Evolutionary conservation across 2,329 filamentous ascomycete genomes (phyloP).

Genomic region (Dothiorella sarmentorum): DNA sequence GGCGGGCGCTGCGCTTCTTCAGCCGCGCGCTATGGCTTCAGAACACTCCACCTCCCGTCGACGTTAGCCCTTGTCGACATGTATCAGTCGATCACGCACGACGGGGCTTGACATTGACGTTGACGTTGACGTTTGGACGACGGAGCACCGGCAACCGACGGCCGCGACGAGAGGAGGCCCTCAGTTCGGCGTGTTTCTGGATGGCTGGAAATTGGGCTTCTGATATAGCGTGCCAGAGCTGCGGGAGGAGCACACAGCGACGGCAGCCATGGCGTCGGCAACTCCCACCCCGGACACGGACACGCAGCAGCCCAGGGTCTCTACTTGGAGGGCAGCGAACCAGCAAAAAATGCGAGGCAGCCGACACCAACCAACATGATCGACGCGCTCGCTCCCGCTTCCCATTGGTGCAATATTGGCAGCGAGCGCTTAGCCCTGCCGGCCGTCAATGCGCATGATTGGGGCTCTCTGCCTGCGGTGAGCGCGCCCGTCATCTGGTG

Average conservation of each 20-base stretch:
- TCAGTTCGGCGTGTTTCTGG: too few species aligned
- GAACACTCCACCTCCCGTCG: background rate
- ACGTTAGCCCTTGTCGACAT: constrained; percentile 1
- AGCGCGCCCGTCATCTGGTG: constrained; percentile 8
- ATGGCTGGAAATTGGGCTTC: constrained; percentile 14
- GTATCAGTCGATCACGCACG: too few species aligned
- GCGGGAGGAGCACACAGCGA: constrained; percentile 11
- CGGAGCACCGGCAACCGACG: background rate
- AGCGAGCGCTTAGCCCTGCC: background rate
- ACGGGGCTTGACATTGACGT: too few species aligned
- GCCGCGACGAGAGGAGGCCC: background rate
- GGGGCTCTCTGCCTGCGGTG: constrained; percentile 2
- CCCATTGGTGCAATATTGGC: constrained; percentile 13
- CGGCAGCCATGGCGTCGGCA: constrained; percentile 15
- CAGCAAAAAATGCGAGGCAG: background rate
- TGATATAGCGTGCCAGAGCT: constrained; percentile 15
- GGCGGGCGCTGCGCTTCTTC: background rate
- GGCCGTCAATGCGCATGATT: constrained; percentile 2
- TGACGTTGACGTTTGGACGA: constrained; percentile 12
- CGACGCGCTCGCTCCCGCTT: background rate
- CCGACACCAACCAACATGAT: constrained; percentile 13
- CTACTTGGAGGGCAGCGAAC: constrained; percentile 4
- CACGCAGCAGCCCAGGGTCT: background rate
- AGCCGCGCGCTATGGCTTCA: constrained; percentile 4
- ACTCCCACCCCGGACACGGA: too few species aligned